phyloP scores from a whole-genome alignment of 176 grass and related monocot genomes.

The Cymbopogon citratus region DNA sequence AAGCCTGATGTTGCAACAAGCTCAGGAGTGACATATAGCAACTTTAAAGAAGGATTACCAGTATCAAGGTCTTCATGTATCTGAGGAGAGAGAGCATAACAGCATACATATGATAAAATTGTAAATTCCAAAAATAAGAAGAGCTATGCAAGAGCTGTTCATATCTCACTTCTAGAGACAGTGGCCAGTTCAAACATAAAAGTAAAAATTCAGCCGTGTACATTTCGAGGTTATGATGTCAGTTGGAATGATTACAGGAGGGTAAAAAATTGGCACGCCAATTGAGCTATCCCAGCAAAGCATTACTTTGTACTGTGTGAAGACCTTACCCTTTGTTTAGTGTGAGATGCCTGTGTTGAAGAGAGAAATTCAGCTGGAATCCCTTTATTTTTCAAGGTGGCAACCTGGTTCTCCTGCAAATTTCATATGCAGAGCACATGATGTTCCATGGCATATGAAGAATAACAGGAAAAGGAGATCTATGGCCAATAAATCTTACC shows the following conservation, averaged over 20 bases:
- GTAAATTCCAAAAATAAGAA: slow-evolving; percentile 6
- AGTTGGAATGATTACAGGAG: background rate
- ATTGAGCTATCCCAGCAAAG: background rate
- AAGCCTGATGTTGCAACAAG: slow-evolving; percentile 81
- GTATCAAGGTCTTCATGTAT: slow-evolving; percentile 89
- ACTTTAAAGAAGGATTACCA: slow-evolving; percentile 72
- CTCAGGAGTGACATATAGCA: slow-evolving; percentile 96
- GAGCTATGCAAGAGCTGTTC: background rate
- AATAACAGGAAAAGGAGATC: slow-evolving; percentile 17
- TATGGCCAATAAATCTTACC: slow-evolving; percentile 42
- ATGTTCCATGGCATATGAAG: slow-evolving; percentile 13
- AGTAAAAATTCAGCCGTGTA: background rate
- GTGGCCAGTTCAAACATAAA: background rate
- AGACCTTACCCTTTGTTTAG: slow-evolving; percentile 58
- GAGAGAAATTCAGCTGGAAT: slow-evolving; percentile 93
- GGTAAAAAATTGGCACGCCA: background rate
- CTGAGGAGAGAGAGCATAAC: slow-evolving; percentile 29
- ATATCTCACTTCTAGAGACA: background rate
- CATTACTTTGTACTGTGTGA: background rate
- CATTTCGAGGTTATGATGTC: background rate
- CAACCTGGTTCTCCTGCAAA: slow-evolving; percentile 89
- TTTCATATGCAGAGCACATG: slow-evolving; percentile 26
- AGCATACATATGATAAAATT: background rate
- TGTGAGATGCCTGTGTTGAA: slow-evolving; percentile 66
- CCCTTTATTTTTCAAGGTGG: slow-evolving; percentile 76